phyloP scores from a whole-genome alignment of 306 rosid genomes.

The Nissolia schottii region DNA sequence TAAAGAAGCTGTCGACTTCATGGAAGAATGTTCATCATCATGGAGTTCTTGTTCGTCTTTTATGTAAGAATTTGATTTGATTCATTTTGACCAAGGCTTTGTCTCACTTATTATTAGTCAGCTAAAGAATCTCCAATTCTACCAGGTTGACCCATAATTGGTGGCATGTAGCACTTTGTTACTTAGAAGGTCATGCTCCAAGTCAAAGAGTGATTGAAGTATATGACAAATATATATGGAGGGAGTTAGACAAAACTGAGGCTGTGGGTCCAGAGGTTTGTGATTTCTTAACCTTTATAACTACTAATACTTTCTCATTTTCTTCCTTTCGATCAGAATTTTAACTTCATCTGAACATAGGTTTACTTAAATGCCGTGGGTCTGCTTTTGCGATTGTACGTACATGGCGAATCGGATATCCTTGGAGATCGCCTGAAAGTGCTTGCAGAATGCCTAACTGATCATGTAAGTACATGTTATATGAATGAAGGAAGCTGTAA shows the following conservation, averaged over 20 bases:
- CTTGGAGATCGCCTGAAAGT: conserved; percentile 53
- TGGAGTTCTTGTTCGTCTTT: conserved; percentile 65
- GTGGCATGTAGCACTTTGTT: conserved; percentile 98
- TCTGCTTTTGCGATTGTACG: conserved; percentile 59
- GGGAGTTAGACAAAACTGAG: conserved; percentile 70
- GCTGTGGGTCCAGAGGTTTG: conserved; percentile 48
- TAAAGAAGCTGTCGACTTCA: conserved; percentile 79
- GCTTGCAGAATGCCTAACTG: conserved; percentile 44
- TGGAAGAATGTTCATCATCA: conserved; percentile 74
- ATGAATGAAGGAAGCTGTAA: background rate
- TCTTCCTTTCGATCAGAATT: background rate
- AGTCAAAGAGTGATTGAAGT: conserved; percentile 47
- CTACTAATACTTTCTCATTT: background rate
- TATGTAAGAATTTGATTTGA: conserved; percentile 45
- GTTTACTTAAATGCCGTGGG: conserved; percentile 81
- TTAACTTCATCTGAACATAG: conserved; percentile 38
- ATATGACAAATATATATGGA: conserved; percentile 79
- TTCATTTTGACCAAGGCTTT: background rate
- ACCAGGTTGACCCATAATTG: conserved; percentile 96
- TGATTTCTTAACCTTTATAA: conserved; percentile 4
- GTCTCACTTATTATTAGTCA: conserved; percentile 9
- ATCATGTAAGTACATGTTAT: conserved; percentile 54
- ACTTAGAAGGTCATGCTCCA: conserved; percentile 76
- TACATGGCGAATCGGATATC: conserved; percentile 48
- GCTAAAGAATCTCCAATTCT: background rate